Evolutionary conservation across 2,329 filamentous ascomycete species (phyloP), one percentile per base, ranked within the genome.

Genomic region (Beauveria bassiana): DNA sequence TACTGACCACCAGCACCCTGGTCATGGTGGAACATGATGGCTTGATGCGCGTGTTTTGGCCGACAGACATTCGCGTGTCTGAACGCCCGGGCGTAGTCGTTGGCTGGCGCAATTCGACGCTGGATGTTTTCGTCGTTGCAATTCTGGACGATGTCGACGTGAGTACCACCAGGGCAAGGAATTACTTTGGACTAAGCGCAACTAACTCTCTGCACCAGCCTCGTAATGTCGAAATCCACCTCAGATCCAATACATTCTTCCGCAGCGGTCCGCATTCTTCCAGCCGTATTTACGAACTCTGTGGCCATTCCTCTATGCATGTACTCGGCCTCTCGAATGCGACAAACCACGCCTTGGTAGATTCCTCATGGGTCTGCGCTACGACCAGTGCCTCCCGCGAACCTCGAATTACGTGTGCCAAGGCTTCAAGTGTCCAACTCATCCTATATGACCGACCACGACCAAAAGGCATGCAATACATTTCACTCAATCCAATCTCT

Each of bases 31-130:
- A 85, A 78, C 81, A 86, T 81, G 85, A 95, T 90, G 93, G 90
- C 71, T 81, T 98, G 80, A 91, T 98, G 87, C 91, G 95, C 80
- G 87, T 99, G 79, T 98, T 99, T 79, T 99, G 95, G 95, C 96
- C 95, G 70, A 89, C 89, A 70, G 93, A 96, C 77, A 86, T 91
- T 70, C 82, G 84, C 60, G 83, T 81, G 74, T 89, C 87, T 61
- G 84, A 86, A 67, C 81, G 84, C 62, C 85, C 91, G 47, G 95
- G 93, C 50, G 90, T 97, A 64, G 86, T 99, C 66, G 90, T 99
- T 52, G 95, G 95, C 70, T 99, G 93, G 91, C 86, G 89, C 70
- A 99, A 99, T 74, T 97, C 93, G 43, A 87, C 88, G 53, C 79
- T 92, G 58, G 95, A 99, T 75, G 80, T 98, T 52, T 89, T 98